These are phyloP conservation scores for Scheffersomyces titani DNA, from an alignment of 1,139 yeast genomes.

Conservation along the genomic window DNA sequence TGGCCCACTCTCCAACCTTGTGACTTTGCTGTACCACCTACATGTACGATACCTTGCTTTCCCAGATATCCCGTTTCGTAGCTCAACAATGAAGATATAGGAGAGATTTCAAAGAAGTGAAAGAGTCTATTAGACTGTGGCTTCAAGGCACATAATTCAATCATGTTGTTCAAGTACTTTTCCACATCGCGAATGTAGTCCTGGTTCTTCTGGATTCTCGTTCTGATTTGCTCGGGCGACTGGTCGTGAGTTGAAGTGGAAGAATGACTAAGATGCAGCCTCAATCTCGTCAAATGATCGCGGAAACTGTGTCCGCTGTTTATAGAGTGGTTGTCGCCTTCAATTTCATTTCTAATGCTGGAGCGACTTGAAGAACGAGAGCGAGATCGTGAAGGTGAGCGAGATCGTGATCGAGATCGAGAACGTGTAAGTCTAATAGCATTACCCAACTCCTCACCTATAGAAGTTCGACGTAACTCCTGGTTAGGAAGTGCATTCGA, in stretches of 20 bases:
- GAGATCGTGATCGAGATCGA: neutral
- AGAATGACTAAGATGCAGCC: conserved; percentile 32
- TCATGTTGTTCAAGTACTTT: conserved; percentile 63
- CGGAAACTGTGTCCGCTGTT: conserved; percentile 20
- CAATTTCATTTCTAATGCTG: neutral
- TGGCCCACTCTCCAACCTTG: conserved; percentile 98
- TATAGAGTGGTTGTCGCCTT: conserved; percentile 17
- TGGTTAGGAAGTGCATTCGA: neutral
- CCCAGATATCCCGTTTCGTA: conserved; percentile 83
- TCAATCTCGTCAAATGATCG: conserved; percentile 27
- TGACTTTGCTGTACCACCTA: conserved; percentile 78
- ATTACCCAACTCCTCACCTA: neutral
- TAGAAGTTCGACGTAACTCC: neutral
- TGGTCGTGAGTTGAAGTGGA: conserved; percentile 26
- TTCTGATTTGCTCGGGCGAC: conserved; percentile 32
- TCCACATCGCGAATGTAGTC: conserved; percentile 50
- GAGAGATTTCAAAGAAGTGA: conserved; percentile 87
- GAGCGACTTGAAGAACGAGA: neutral
- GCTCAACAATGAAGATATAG: conserved; percentile 79
- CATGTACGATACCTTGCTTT: conserved; percentile 82
- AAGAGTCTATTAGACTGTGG: conserved; percentile 83
- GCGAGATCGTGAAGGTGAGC: neutral
- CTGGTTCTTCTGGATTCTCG: conserved; percentile 30
- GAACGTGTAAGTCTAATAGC: neutral
- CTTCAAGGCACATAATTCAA: conserved; percentile 60